Base-by-base conservation (phyloP, 2,329 filamentous ascomycete genomes). In the Tolypocladium sp. region DNA sequence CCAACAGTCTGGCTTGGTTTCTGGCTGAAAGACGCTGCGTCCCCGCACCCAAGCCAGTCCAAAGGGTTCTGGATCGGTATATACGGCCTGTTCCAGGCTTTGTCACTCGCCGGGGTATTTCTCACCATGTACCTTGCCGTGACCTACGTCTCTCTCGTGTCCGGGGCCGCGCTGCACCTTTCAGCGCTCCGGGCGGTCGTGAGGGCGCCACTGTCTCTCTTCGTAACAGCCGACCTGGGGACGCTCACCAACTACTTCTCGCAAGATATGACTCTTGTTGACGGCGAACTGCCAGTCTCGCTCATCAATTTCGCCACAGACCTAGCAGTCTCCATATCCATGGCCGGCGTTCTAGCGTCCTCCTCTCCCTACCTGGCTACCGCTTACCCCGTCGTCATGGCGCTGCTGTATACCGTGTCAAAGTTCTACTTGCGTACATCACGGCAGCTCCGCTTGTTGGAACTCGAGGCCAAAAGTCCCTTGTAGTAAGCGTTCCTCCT, bases 391-490 rank as follows among this genome's bases (percentile, higher is more conserved):
- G 33, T 35, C 33, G 33, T 35, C 12, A n/a, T 33, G 30, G 27
- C 30, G 17, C n/a, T 53, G 15, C 30, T 38, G 2, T 33, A 55
- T 10, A 55, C 33, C 20, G 52, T 55, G 33, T 27, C 37, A 35
- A 35, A 9, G 33, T 35, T 35, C 33, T 35, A 35, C 33, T 35
- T 35, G 2, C 75, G 81, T 0, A 87, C 84, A 0, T 86, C 83
- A 0, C 73, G 83, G 0, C 84, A 87, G 66, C 67, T 88, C 9
- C 77, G 84, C 55, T 75, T 85, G 25, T 68, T 88, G 13, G 84
- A 87, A 53, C 75, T 88, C 1, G 85, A 88, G 66, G 77, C 81
- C 1, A 86, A 87, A 63, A 79, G 79, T 1, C 83, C 83, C 0
- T 22, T 70, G 2, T 70, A 70, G 65, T 69, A 63, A 61, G 67